Conservation (phyloP, 2,329 filamentous ascomycete species). For the Xylariomycetidae sp. region DNA sequence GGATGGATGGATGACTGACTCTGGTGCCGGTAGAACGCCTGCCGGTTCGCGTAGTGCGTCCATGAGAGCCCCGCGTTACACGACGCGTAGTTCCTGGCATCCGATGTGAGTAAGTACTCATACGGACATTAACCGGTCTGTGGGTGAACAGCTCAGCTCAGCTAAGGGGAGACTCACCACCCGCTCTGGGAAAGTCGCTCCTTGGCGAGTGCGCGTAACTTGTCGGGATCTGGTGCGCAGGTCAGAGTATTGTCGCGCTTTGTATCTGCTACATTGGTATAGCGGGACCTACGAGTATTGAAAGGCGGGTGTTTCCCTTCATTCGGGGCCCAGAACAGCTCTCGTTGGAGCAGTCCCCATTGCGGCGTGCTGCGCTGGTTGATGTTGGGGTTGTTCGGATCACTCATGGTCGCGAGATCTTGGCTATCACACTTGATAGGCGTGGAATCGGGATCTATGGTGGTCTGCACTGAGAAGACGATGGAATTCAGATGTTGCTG, state of each 20-base stretch:
- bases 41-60: conserved; percentile 50
- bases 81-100: conserved; percentile 45
- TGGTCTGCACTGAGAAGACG: too few species aligned
- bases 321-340: conserved; percentile 23
- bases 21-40: conserved; percentile 58
- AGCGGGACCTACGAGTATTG: conserved; percentile 18
- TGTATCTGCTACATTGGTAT: too few species aligned
- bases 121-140: not conserved
- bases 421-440: too few species aligned
- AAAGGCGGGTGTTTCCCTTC: conserved; percentile 20
- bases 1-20: too few species aligned
- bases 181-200: conserved; percentile 50
- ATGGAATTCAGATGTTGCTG: too few species aligned
- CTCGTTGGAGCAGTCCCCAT: conserved; percentile 21
- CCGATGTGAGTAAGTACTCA: not conserved
- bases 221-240: conserved; percentile 44
- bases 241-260: not conserved
- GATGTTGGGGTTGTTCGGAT: conserved; percentile 22
- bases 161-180: conserved; percentile 32
- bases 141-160: too few species aligned
- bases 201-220: conserved; percentile 52
- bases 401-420: too few species aligned
- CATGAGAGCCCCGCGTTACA: conserved; percentile 50
- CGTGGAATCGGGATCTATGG: too few species aligned
- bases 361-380: conserved; percentile 19